These are phyloP conservation scores for Mentha longifolia DNA, from an alignment of 257 asterid species.

Conservation along the genomic window DNA sequence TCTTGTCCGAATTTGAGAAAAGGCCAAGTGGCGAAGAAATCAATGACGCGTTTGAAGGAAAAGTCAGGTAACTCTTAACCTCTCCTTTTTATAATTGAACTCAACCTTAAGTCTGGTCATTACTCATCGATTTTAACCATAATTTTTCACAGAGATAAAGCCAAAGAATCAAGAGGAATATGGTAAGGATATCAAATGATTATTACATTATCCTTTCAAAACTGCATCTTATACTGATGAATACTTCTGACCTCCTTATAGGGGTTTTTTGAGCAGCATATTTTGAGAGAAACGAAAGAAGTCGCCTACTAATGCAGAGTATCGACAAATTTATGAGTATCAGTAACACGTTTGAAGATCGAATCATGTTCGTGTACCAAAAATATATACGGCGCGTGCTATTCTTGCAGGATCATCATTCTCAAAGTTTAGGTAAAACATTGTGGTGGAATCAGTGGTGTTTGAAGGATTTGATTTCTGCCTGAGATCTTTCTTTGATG, in stretches of 20 bases:
- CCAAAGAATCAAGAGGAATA: slow-evolving; percentile 63
- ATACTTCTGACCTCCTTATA: slow-evolving; percentile 29
- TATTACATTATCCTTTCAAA: slow-evolving; percentile 19
- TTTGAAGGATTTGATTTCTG: slow-evolving; percentile 4
- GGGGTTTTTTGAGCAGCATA: slow-evolving; percentile 78
- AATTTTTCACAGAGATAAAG: slow-evolving; percentile 57
- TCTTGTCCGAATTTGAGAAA: slow-evolving; percentile 58
- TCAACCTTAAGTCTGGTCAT: background rate
- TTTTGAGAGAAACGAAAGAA: slow-evolving; percentile 39
- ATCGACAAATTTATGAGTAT: background rate
- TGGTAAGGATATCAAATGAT: slow-evolving; percentile 59
- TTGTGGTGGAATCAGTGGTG: background rate
- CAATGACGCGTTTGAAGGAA: slow-evolving; percentile 85
- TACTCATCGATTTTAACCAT: slow-evolving; percentile 24
- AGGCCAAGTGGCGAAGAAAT: slow-evolving; percentile 84
- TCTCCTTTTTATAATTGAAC: background rate
- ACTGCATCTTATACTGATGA: slow-evolving; percentile 26
- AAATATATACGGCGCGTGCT: background rate
- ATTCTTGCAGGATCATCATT: slow-evolving; percentile 4
- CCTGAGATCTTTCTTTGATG: slow-evolving; percentile 1
- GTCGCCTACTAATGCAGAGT: slow-evolving; percentile 5
- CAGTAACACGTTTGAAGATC: background rate
- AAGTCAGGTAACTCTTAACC: slow-evolving; percentile 57
- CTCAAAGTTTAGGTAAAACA: background rate
- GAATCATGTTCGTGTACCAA: background rate